Conservation (phyloP, 345 rosid genomes). For the Boechera retrofracta region DNA sequence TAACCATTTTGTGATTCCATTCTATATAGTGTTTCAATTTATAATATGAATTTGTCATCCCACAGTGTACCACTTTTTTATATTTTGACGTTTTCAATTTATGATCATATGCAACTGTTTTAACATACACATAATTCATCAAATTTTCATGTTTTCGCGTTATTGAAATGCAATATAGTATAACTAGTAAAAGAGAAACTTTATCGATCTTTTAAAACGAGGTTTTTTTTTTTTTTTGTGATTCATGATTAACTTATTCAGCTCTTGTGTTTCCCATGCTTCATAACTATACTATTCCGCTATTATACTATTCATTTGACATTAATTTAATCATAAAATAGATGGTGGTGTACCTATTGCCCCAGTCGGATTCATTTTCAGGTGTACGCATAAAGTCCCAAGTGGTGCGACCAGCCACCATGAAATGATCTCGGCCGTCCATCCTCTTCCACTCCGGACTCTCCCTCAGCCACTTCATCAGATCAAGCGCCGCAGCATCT, state of each 20-base stretch:
- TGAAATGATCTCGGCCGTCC: conserved; percentile 78
- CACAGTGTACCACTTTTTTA: too few relatives aligned
- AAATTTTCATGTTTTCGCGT: background rate
- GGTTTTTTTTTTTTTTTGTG: background rate
- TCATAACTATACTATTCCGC: too few relatives aligned
- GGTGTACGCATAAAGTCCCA: conserved; percentile 86
- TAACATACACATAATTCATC: background rate
- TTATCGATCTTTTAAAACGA: background rate
- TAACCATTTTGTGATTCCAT: background rate
- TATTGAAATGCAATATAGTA: background rate
- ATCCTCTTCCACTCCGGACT: conserved; percentile 73
- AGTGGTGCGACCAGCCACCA: conserved; percentile 81
- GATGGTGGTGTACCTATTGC: conserved; percentile 50
- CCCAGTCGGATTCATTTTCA: conserved; percentile 62
- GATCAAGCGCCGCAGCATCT: conserved; percentile 59
- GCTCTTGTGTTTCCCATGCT: too few relatives aligned
- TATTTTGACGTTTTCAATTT: background rate
- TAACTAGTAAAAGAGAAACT: background rate
- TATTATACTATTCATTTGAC: too few relatives aligned
- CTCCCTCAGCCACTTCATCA: conserved; percentile 65
- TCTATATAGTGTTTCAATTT: background rate
- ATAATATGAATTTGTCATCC: too few relatives aligned
- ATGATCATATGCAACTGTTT: background rate
- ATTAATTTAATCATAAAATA: background rate
- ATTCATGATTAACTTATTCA: too few relatives aligned